Evolutionary conservation across 1,284 basidiomycete genomes (phyloP).

Genomic region (Pterulicium gracile): DNA sequence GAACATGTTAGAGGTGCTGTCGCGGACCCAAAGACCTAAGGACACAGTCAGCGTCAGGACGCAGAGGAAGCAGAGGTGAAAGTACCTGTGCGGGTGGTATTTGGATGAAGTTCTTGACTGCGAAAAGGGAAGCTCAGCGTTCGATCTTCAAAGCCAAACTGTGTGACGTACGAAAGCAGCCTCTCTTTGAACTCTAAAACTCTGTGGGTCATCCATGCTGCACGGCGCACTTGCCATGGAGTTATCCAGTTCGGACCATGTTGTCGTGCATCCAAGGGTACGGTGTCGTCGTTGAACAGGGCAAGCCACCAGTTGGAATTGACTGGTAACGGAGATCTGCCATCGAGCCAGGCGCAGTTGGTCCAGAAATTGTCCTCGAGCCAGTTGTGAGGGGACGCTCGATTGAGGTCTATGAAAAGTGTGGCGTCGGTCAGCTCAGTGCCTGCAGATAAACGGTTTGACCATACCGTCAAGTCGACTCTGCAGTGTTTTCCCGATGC

Average conservation of each 20-base stretch:
- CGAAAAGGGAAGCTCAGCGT: background rate
- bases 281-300: slow-evolving; percentile 53
- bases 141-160: too few relatives aligned
- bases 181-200: slow-evolving; percentile 72
- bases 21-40: slow-evolving; percentile 57
- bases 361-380: slow-evolving; percentile 93
- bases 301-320: slow-evolving; percentile 98
- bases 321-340: slow-evolving; percentile 78
- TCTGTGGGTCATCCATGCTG: slow-evolving; percentile 75
- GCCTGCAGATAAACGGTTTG: too few relatives aligned
- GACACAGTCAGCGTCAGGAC: slow-evolving; percentile 2
- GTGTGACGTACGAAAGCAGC: slow-evolving; percentile 50
- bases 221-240: slow-evolving; percentile 79
- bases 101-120: slow-evolving; percentile 45
- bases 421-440: slow-evolving; percentile 5
- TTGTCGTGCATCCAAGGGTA: slow-evolving; percentile 35
- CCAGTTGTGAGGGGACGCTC: slow-evolving; percentile 85
- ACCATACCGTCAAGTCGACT: slow-evolving; percentile 53
- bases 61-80: slow-evolving; percentile 5
- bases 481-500: slow-evolving; percentile 67
- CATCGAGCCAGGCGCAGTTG: slow-evolving; percentile 84
- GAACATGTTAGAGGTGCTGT: slow-evolving; percentile 56
- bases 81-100: slow-evolving; percentile 45
- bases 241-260: slow-evolving; percentile 40
- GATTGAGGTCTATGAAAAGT: slow-evolving; percentile 62